Evolutionary conservation across 164 flowering plant species (phyloP), one percentile per base, ranked within the genome.

Genomic region (Dillenia turbinata): DNA sequence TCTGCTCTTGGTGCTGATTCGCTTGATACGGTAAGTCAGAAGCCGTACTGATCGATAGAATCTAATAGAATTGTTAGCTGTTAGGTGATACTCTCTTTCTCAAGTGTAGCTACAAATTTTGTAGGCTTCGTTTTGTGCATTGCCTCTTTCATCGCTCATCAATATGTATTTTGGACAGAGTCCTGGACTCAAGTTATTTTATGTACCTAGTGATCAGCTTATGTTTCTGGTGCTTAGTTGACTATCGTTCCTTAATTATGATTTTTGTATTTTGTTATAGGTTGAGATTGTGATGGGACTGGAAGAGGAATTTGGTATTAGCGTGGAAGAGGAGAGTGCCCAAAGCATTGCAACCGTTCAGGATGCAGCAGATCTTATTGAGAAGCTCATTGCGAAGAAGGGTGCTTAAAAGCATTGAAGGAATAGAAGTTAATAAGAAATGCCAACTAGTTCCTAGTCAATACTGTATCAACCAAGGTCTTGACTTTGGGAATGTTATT

Each of bases 281-380:
- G 96, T 92, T 66, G 96, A 92, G 78, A 89, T 92, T 69, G 98
- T 92, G 59, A 92, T 89, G 97, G 90, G 86, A 54, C 84, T 91
- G 2, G 97, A 89, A 66, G 97, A 91, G 78, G 90, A 73, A 54
- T 92, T 92, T 56, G 89, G 85, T 9, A 87, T 92, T 75, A 76
- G 69, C 11, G 91, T 92, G 26, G 96, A 85, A 66, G 98, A 92
- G 74, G 98, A 92, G 11, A 89, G 78, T 57, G 92, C 95, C 14
- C 96, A 88, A 77, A 72, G 59, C 61, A 92, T 92, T 49, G 66
- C 83, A 11, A 88, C 92, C 0, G 88, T 92, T 49, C 89, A 86
- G 62, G 95, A 92, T 33, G 97, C 97, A 0, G 98, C 98, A 0
- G 91, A 92, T 61, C 66, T 89, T 66, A 91, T 89, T 48, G 96